Base-by-base conservation (phyloP, 805 yeast genomes). In the Lipomyces yamadae region DNA sequence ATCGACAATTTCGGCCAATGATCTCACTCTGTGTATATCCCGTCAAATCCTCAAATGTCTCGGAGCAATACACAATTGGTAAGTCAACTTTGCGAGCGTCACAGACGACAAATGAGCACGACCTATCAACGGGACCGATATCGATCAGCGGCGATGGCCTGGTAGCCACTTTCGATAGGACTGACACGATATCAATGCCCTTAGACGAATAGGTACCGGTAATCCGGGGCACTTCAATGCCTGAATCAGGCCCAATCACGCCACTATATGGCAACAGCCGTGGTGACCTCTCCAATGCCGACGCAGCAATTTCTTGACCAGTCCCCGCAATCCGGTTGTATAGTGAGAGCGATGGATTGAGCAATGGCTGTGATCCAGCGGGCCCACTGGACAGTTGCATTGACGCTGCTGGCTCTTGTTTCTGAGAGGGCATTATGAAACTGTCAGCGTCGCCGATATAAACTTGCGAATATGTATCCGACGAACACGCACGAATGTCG, bases 61-160 rank as follows among this genome's bases (percentile, higher is more conserved):
- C 45, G 32, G 59, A 48, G 54, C 61, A 58, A 34, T 64, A 64
- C 7, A 64, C 62, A 37, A 64, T 64, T 4, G 67, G 67, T 5
- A 63, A 33, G 53, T 64, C 67, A 15, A 34, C 39, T 13, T 64
- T 24, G 39, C 60, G 70, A 24, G 67, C 62, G 32, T 62, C 67
- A 29, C 55, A 64, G 13, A 64, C 67, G 32, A 55, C 56, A 53
- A 64, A 64, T 30, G 67, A 64, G 52, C 67, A 64, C 6, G 69
- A 64, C 57, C 54, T 13, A 42, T 64, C 67, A 48, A 64, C 67
- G 18, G 67, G 67, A 24, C 67, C 67, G 33, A 64, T 54, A 37
- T 64, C n/a, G 52, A 64, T 56, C 18, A 30, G 56, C 50, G 67
- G 67, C 34, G 58, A 29, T 32, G 65, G 37, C 15, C 67, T 30